These are phyloP conservation scores for Cynanchum wilfordii DNA, from an alignment of 257 asterid genomes.

Conservation along the genomic window DNA sequence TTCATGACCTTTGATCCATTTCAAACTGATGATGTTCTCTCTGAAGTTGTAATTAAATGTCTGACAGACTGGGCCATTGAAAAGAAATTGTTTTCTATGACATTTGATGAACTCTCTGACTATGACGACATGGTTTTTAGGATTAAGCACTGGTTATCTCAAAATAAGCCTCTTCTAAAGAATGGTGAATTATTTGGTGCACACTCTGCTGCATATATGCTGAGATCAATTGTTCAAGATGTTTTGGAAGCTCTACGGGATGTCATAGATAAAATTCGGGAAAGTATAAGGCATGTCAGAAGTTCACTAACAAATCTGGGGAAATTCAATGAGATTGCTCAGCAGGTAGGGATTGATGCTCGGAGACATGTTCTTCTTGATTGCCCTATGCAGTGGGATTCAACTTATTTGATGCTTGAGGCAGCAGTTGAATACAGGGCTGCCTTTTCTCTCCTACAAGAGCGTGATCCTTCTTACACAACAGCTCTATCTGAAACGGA, in stretches of 20 bases:
- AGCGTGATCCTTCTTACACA: conserved; percentile 54
- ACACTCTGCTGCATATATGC: conserved; percentile 79
- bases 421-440: conserved; percentile 65
- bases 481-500: conserved; percentile 54
- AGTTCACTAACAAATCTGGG: conserved; percentile 59
- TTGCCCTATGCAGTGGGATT: conserved; percentile 67
- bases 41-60: conserved; percentile 60
- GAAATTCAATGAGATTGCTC: conserved; percentile 72
- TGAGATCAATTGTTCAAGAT: conserved; percentile 73
- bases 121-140: conserved; percentile 57
- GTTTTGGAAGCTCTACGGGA: conserved; percentile 58
- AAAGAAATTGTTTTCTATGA: conserved; percentile 70
- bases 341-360: conserved; percentile 45
- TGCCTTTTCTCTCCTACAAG: conserved; percentile 68
- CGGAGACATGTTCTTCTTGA: conserved; percentile 51
- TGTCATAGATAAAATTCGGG: conserved; percentile 64
- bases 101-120: conserved; percentile 49
- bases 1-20: conserved; percentile 57
- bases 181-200: conserved; percentile 88
- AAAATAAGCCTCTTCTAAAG: conserved; percentile 68
- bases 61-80: conserved; percentile 82
- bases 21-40: conserved; percentile 61
- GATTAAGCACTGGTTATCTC: conserved; percentile 74
- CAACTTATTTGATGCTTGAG: conserved; percentile 80
- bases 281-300: conserved; percentile 56